These are phyloP conservation scores for Wickerhamomyces strasburgensis DNA, from an alignment of 805 yeast genomes.

Conservation along the genomic window DNA sequence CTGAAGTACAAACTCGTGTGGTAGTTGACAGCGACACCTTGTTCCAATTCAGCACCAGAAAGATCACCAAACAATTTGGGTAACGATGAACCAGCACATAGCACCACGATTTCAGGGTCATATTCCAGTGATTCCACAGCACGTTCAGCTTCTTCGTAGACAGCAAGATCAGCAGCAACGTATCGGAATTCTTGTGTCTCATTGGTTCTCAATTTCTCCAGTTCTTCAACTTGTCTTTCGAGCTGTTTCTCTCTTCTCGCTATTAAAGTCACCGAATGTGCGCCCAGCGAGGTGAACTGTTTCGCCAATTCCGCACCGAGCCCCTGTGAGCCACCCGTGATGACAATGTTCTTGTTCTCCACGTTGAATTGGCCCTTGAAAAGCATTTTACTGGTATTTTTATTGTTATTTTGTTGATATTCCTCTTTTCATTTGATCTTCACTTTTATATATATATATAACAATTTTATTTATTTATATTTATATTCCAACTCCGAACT, in stretches of 20 bases:
- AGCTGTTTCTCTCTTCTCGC: slow-evolving; percentile 71
- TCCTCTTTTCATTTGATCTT: not conserved
- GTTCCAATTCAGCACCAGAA: slow-evolving; percentile 48
- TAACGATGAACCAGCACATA: slow-evolving; percentile 84
- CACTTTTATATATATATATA: no score
- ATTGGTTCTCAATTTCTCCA: slow-evolving; percentile 30
- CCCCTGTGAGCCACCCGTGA: slow-evolving; percentile 96
- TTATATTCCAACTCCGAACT: not conserved
- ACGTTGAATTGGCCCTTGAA: slow-evolving; percentile 20
- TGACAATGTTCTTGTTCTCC: slow-evolving; percentile 47
- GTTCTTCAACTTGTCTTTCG: slow-evolving; percentile 39
- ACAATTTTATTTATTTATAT: not conserved
- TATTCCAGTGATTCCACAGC: slow-evolving; percentile 35
- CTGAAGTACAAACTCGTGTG: slow-evolving; percentile 64
- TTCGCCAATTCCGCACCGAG: slow-evolving; percentile 77
- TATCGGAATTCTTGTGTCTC: slow-evolving; percentile 28
- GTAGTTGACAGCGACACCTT: slow-evolving; percentile 68
- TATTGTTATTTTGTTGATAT: not conserved
- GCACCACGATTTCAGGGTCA: slow-evolving; percentile 66
- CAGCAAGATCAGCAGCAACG: slow-evolving; percentile 60
- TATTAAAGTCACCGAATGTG: slow-evolving; percentile 66
- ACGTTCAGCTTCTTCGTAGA: slow-evolving; percentile 43
- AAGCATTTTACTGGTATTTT: slow-evolving; percentile 2
- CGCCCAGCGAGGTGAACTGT: slow-evolving; percentile 46
- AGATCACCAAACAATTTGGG: slow-evolving; percentile 77